These are phyloP conservation scores for Dunaliella primolecta DNA, from an alignment of 139 green algal genomes.

Conservation along the genomic window DNA sequence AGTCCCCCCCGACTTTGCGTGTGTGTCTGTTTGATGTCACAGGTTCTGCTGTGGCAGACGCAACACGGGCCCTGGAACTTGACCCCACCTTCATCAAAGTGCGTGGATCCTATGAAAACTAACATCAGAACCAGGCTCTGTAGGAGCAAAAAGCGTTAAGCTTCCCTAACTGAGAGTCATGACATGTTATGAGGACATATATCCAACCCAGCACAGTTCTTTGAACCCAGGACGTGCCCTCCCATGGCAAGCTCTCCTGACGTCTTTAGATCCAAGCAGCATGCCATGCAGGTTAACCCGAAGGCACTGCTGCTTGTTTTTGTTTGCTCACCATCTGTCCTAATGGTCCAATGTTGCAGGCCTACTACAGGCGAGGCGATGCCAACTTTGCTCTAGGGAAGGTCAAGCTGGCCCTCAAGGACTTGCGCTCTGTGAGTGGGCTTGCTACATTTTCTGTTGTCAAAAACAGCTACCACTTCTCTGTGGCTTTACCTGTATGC, in stretches of 20 bases:
- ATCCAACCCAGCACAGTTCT: neutral
- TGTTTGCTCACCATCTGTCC: neutral
- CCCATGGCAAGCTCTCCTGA: neutral
- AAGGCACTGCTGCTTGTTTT: neutral
- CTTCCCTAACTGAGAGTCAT: neutral
- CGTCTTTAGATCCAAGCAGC: neutral
- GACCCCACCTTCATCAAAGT: slow-evolving; percentile 89
- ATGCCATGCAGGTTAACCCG: neutral
- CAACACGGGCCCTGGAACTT: slow-evolving; percentile 76
- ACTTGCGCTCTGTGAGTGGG: slow-evolving; percentile 73
- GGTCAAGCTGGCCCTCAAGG: slow-evolving; percentile 85
- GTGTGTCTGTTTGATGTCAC: too few species aligned
- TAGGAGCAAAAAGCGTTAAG: neutral
- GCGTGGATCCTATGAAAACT: neutral
- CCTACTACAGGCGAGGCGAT: slow-evolving; percentile 90
- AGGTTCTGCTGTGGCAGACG: slow-evolving; percentile 90
- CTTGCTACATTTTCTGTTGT: too few species aligned
- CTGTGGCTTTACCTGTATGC: too few species aligned
- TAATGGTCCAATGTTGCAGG: slow-evolving; percentile 67
- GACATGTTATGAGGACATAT: neutral
- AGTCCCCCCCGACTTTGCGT: too few species aligned
- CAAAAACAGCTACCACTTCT: too few species aligned
- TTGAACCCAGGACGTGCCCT: too few species aligned
- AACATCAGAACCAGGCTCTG: too few species aligned
- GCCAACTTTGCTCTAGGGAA: slow-evolving; percentile 85